Evolutionary conservation across 371 early-diverging fungal species (phyloP).

Genomic region (Sporodiniella umbellata): DNA sequence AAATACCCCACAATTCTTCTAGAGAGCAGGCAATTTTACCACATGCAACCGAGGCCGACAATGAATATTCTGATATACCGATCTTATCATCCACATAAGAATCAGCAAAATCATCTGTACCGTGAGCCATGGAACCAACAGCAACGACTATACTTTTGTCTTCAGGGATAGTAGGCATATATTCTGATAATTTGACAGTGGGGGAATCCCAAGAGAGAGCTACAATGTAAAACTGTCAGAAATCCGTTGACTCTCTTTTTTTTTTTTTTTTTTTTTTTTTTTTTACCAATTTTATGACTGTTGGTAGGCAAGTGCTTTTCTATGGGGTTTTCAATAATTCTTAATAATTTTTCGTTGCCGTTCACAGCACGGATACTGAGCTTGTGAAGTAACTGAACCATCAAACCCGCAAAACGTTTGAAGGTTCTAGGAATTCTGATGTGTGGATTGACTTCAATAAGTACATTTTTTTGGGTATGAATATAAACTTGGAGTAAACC

Average conservation of each 20-base stretch:
- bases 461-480: constrained; percentile 89
- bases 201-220: constrained; percentile 93
- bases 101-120: constrained; percentile 93
- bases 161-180: constrained; percentile 74
- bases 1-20: constrained; percentile 85
- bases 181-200: constrained; percentile 79
- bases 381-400: constrained; percentile 97
- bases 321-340: constrained; percentile 96
- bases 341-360: constrained; percentile 89
- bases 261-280: not conserved
- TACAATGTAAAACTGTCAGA: constrained; percentile 20
- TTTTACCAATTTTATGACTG: constrained; percentile 77
- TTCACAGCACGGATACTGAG: constrained; percentile 90
- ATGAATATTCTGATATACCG: constrained; percentile 90
- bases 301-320: constrained; percentile 93
- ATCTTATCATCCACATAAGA: constrained; percentile 95
- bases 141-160: constrained; percentile 86
- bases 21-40: constrained; percentile 86
- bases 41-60: constrained; percentile 94
- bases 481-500: constrained; percentile 95
- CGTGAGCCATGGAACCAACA: constrained; percentile 97
- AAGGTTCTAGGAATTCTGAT: constrained; percentile 98
- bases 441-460: constrained; percentile 97
- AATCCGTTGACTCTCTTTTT: not conserved
- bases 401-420: constrained; percentile 96